Evolutionary conservation across 108 stramenopile genomes (phyloP), one percentile per base, ranked within the genome.

Genomic region (Cyclostephanos invisitatus): DNA sequence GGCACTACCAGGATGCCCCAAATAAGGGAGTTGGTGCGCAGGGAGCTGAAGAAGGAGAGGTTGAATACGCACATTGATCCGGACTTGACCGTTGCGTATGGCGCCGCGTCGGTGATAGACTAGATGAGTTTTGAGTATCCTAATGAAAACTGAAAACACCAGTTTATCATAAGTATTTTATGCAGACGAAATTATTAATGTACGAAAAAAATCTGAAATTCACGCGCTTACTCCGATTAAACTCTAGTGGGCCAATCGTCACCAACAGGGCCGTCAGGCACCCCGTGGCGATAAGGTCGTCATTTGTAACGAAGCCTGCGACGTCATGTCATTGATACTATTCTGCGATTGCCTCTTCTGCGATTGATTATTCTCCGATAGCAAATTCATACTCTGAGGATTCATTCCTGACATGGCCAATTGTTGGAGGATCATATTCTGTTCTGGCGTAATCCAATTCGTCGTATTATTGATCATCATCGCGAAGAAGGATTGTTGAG

Each of bases 51-150:
- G 15, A 80, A 75, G 54, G 84, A 90, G 32, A 71, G 80, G 22
- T 63, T 98, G 42, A 97, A 97, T 68, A 90, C 91, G 1, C 90
- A 97, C 49, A 98, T 98, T 68, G 98, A 99, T 78, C 98, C 98
- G 27, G 98, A 99, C 80, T 54, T 99, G 4, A 98, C 97, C 20
- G 98, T 99, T 14, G 98, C 98, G 3, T 93, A 94, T 67, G 98
- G 98, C 50, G 97, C 97, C 42, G 98, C 98, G 22, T 95, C 95
- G 18, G 96, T 99, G 0, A 91, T 97, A 62, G 96, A 99, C 55
- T 99, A 88, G 94, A 20, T 11, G 44, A 46, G 17, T 46, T 0
- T 14, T 15, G 17, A 14, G 14, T 15, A 46, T 32, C 32, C 32
- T 32, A 32, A 2, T 32, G 4, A 32, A 4, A 32, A 32, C 32